Percentiles rank a stretch among this genome's conserved stretches.
phyloP scores from a whole-genome alignment of 2,329 filamentous ascomycete species.

The Penicillium sp. region DNA sequence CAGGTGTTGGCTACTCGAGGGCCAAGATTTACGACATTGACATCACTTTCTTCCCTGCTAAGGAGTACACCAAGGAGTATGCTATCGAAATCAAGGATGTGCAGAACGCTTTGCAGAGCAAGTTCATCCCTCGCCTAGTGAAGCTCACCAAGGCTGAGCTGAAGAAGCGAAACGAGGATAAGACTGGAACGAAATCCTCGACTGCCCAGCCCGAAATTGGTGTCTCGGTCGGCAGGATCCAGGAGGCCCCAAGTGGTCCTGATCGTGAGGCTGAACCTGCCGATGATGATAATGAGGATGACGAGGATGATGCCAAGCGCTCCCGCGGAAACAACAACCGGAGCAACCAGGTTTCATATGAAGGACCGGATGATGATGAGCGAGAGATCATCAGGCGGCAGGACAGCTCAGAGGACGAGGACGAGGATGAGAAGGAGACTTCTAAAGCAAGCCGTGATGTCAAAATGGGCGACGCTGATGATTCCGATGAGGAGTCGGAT shows the following conservation, averaged over 20 bases:
- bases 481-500: conserved; percentile 44
- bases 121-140: conserved; percentile 72
- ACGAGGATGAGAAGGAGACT: conserved; percentile 48
- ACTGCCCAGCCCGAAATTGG: conserved; percentile 77
- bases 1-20: conserved; percentile 65
- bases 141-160: conserved; percentile 73
- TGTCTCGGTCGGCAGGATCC: conserved; percentile 57
- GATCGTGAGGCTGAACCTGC: conserved; percentile 60
- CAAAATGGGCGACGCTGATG: conserved; percentile 30
- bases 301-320: conserved; percentile 69
- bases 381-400: conserved; percentile 70
- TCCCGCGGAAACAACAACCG: conserved; percentile 68
- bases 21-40: conserved; percentile 84
- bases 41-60: conserved; percentile 77
- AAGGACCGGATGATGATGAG: conserved; percentile 90
- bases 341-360: conserved; percentile 81
- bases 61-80: conserved; percentile 83
- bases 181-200: conserved; percentile 55
- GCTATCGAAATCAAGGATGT: conserved; percentile 79
- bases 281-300: conserved; percentile 72
- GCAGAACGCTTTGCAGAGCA: conserved; percentile 73
- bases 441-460: conserved; percentile 34
- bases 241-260: conserved; percentile 50
- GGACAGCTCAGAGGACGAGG: conserved; percentile 57
- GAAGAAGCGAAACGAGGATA: conserved; percentile 69